Conservation (phyloP, 306 rosid species). For the Vigna unguiculata region DNA sequence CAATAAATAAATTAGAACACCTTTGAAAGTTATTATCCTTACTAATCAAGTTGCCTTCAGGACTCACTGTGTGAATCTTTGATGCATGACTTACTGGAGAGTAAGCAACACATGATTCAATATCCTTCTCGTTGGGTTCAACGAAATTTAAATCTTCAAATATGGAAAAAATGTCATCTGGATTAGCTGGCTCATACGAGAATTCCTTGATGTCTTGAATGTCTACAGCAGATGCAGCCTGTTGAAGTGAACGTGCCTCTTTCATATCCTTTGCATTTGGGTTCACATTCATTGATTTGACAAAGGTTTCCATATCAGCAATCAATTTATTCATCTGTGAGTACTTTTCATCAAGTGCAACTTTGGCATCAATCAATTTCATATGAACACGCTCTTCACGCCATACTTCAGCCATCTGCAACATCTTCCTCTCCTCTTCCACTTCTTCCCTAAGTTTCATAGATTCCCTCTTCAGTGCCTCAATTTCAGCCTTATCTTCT, state of each 20-base stretch:
- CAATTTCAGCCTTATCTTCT: conserved; percentile 91
- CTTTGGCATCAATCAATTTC: conserved; percentile 93
- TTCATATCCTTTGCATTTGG: conserved; percentile 68
- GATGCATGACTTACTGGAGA: conserved; percentile 75
- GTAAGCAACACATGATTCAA: conserved; percentile 67
- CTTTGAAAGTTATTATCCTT: conserved; percentile 58
- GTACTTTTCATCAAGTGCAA: conserved; percentile 86
- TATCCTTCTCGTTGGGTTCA: conserved; percentile 75
- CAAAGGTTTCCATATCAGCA: conserved; percentile 67
- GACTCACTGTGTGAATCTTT: conserved; percentile 74
- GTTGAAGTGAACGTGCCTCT: conserved; percentile 67
- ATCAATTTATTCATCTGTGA: conserved; percentile 87
- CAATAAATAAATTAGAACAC: conserved; percentile 52
- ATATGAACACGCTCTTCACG: conserved; percentile 98
- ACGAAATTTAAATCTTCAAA: conserved; percentile 70
- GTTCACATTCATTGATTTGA: conserved; percentile 54
- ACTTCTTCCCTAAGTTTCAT: conserved; percentile 76
- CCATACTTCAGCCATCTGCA: conserved; percentile 98
- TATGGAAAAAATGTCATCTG: conserved; percentile 79
- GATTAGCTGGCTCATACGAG: conserved; percentile 73
- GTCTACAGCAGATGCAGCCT: conserved; percentile 68
- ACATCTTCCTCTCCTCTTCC: conserved; percentile 89
- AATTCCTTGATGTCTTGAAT: conserved; percentile 75
- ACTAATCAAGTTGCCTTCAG: conserved; percentile 58
- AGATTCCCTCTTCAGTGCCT: conserved; percentile 75